phyloP scores from a whole-genome alignment of 257 asterid genomes.

The Cruciata laevipes region DNA sequence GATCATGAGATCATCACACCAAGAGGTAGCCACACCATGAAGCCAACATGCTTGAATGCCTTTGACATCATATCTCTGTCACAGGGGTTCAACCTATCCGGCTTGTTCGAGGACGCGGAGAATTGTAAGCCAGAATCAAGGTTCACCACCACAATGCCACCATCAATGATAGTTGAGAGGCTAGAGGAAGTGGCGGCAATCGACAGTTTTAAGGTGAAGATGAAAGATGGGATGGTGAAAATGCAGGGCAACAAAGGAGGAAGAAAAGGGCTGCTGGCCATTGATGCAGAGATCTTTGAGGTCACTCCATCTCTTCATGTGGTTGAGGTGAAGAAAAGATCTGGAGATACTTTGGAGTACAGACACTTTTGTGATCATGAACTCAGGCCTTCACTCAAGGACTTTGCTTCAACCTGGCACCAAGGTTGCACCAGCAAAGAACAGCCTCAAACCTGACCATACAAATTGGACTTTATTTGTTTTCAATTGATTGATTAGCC shows the following conservation, averaged over 20 bases:
- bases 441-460: neutral
- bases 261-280: conserved; percentile 60
- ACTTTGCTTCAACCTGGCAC: conserved; percentile 58
- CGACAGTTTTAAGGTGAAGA: conserved; percentile 56
- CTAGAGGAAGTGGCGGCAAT: conserved; percentile 60
- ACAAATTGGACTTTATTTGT: neutral
- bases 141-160: conserved; percentile 58
- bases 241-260: conserved; percentile 59
- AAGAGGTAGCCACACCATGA: conserved; percentile 10
- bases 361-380: conserved; percentile 60
- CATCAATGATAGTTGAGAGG: conserved; percentile 48
- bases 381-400: conserved; percentile 80
- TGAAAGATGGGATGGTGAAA: conserved; percentile 54
- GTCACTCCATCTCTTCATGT: conserved; percentile 82
- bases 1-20: conserved; percentile 8
- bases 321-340: conserved; percentile 72
- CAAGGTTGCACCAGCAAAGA: neutral
- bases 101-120: conserved; percentile 47
- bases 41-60: conserved; percentile 51
- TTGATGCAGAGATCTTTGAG: conserved; percentile 84
- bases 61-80: conserved; percentile 82
- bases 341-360: conserved; percentile 84
- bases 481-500: neutral
- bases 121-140: conserved; percentile 31
- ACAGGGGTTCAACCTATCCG: conserved; percentile 67